Evolutionary conservation across 2,329 filamentous ascomycete genomes (phyloP), one percentile per base, ranked within the genome.

Genomic region (Plenodomus lindquistii): DNA sequence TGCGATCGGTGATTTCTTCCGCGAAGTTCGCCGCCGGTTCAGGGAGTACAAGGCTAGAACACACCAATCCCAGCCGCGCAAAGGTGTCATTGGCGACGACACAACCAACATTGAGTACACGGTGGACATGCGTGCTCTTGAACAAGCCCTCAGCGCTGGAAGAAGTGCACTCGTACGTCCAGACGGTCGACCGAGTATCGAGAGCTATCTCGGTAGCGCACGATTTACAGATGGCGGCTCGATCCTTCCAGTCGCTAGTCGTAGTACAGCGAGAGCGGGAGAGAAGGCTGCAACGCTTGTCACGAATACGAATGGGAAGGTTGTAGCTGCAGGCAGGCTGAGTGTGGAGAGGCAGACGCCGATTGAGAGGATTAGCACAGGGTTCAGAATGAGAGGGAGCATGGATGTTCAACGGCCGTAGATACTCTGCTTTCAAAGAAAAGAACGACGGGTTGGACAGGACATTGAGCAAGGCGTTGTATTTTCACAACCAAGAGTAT

Each of bases 1-100:
- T 40, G 73, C 63, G 0, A 67, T 72, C 6, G 55, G 67, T 2
- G 63, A 71, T 31, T 67, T 62, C 42, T 65, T 69, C 49, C 60
- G 64, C 37, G 63, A 66, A 51, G 37, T 59, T 4, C 59, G 54
- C 18, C 54, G 57, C 20, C 44, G 63, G 24, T 56, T 57, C 35
- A 47, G 49, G 4, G 49, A 62, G 1, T 48, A 59, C 16, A 44
- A 37, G 5, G 35, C 40, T 0, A 17, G 21, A 2, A n/a, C 16
- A 22, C 9, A 29, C 17, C 1, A 44, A 39, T 2, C 44, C 29
- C 10, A 39, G 38, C 4, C 21, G 22, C 15, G n/a, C 20, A 16
- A 43, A 2, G 37, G 48, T 2, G 51, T 46, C 3, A 21, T 34
- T 2, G 37, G 35, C 9, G 49, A 48, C 31, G 51, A 48, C 2